Evolutionary conservation across 1,139 yeast genomes (phyloP).

Genomic region (Magnusiomyces tetraspermus): DNA sequence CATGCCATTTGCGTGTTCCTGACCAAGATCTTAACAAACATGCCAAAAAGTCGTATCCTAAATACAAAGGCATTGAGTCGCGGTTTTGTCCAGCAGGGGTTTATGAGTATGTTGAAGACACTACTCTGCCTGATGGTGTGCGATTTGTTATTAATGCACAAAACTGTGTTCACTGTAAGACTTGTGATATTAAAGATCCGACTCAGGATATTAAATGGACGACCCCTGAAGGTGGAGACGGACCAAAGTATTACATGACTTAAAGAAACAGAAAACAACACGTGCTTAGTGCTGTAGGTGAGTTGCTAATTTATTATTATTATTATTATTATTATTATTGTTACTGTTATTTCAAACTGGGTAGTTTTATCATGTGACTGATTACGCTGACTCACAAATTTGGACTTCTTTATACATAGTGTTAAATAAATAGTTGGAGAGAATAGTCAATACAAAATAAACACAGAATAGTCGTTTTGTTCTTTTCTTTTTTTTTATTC

Average conservation of each 20-base stretch:
- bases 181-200: conserved; percentile 98
- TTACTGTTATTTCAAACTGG: no score
- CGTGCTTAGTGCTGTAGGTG: no score
- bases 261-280: no score
- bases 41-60: conserved; percentile 58
- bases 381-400: no score
- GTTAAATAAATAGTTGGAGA: no score
- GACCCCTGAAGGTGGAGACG: conserved; percentile 97
- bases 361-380: no score
- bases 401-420: no score
- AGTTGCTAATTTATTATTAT: no score
- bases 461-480: neutral
- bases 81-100: conserved; percentile 98
- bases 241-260: conserved; percentile 85
- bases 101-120: conserved; percentile 79
- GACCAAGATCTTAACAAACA: conserved; percentile 62
- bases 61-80: conserved; percentile 75
- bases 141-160: conserved; percentile 88
- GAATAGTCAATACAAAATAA: no score
- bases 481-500: neutral
- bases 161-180: conserved; percentile 95
- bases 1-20: conserved; percentile 71
- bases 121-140: conserved; percentile 49
- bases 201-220: conserved; percentile 90
- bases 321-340: neutral